Evolutionary conservation across 805 yeast species (phyloP).

Genomic region (Starmerella cellae): DNA sequence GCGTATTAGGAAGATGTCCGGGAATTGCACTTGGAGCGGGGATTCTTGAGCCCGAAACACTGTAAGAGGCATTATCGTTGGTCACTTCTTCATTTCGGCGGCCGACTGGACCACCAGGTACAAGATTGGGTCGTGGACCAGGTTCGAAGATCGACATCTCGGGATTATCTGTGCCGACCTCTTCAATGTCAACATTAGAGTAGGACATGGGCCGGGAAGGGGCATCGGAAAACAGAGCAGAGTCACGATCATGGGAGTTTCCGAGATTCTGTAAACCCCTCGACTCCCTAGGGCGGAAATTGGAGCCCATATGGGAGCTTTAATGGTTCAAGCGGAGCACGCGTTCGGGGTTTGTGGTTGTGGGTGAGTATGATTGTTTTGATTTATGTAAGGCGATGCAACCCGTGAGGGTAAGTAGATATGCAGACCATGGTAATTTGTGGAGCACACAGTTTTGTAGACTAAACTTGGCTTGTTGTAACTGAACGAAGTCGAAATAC

Average conservation of each 20-base stretch:
- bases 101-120: neutral
- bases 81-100: neutral
- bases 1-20: too few species aligned
- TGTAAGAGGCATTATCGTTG: neutral
- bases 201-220: neutral
- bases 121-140: neutral
- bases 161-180: neutral
- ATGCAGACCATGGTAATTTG: too few species aligned
- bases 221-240: constrained; percentile 1
- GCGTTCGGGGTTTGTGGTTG: too few species aligned
- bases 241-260: neutral
- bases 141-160: constrained; percentile 2
- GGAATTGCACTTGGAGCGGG: neutral
- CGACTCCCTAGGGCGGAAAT: constrained; percentile 1
- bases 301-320: neutral
- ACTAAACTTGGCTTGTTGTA: too few species aligned
- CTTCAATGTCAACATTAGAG: neutral
- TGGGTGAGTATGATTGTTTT: too few species aligned
- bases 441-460: too few species aligned
- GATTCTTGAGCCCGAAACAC: neutral
- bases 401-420: too few species aligned
- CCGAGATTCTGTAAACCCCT: neutral
- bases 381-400: too few species aligned
- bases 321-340: too few species aligned
- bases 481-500: too few species aligned